Evolutionary conservation across 148 eudicot species (phyloP).

Genomic region (Camellia granthamiana): DNA sequence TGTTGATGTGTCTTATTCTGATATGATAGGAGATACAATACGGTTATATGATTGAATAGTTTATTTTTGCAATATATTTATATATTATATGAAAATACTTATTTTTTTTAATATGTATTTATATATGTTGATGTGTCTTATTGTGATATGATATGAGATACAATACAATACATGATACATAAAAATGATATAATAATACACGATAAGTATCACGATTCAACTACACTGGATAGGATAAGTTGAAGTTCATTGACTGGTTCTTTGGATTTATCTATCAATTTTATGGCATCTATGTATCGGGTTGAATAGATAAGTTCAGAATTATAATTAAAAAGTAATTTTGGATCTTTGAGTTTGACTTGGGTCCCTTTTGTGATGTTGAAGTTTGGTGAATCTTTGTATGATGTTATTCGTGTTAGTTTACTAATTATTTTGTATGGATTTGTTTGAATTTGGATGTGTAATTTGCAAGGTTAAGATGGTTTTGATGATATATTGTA

Average conservation of each 20-base stretch:
- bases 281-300: not conserved
- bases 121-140: too few relatives aligned
- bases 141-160: too few relatives aligned
- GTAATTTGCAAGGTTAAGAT: constrained; percentile 38
- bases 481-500: constrained; percentile 40
- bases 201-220: too few relatives aligned
- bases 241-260: not conserved
- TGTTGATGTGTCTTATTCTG: too few relatives aligned
- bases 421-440: constrained; percentile 24
- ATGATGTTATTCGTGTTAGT: not conserved
- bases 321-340: not conserved
- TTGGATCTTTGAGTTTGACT: not conserved
- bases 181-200: too few relatives aligned
- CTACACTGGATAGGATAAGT: not conserved
- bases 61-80: too few relatives aligned
- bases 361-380: constrained; percentile 3
- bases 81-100: too few relatives aligned
- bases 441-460: constrained; percentile 23
- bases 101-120: too few relatives aligned
- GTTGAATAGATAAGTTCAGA: not conserved
- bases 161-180: too few relatives aligned
- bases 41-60: too few relatives aligned
- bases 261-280: not conserved
- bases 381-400: not conserved
- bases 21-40: too few relatives aligned